A percentile compares a stretch with the other conserved stretches of the same genome.
Conservation (phyloP, 306 rosid species). For the Pterocarpus santalinus region DNA sequence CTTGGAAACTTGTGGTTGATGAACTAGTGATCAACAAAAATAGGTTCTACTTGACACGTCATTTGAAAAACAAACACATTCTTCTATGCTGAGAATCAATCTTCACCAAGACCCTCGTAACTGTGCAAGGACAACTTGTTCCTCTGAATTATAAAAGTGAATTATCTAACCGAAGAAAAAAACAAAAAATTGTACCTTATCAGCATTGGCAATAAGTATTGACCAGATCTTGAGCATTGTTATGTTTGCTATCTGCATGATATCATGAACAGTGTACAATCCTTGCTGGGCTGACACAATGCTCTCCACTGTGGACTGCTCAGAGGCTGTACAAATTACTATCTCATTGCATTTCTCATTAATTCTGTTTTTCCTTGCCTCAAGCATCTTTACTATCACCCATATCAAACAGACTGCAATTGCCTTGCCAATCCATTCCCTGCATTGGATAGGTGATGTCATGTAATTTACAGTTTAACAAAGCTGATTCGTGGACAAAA, state of each 20-base stretch:
- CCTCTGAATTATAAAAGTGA: no score
- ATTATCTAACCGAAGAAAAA: no score
- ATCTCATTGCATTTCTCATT: constrained; percentile 69
- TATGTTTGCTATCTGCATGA: constrained; percentile 71
- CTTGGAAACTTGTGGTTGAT: no score
- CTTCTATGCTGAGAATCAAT: no score
- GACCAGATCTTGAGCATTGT: constrained; percentile 82
- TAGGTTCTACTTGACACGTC: no score
- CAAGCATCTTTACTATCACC: constrained; percentile 68
- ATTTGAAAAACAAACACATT: no score
- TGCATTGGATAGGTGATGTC: constrained; percentile 46
- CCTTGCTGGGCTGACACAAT: constrained; percentile 90
- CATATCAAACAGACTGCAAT: constrained; percentile 69
- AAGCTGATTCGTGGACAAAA: neutral
- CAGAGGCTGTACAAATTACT: constrained; percentile 62
- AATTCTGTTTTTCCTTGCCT: constrained; percentile 57
- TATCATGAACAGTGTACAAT: constrained; percentile 67
- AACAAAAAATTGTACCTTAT: constrained; percentile 61
- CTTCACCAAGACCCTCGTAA: no score
- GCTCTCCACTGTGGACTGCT: constrained; percentile 75
- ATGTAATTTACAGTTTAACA: constrained; percentile 11
- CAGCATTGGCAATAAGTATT: constrained; percentile 74
- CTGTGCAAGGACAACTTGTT: no score
- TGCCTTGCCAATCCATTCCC: constrained; percentile 94
- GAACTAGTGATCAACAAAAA: no score